These are phyloP conservation scores for Microbotryum violaceum DNA, from an alignment of 1,284 basidiomycete genomes.

Conservation along the genomic window DNA sequence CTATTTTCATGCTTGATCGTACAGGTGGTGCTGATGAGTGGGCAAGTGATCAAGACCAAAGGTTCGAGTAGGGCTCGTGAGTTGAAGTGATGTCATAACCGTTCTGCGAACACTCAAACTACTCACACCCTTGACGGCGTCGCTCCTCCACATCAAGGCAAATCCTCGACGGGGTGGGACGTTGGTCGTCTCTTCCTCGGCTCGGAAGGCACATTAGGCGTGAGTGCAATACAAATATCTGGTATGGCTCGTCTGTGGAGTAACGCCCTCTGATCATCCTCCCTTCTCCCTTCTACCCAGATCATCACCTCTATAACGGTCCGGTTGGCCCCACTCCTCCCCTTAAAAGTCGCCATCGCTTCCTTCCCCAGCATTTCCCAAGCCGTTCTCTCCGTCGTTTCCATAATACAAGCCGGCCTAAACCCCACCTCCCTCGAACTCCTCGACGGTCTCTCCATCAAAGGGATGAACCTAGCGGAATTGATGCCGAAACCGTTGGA, in stretches of 20 bases:
- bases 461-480: conserved; percentile 58
- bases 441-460: conserved; percentile 49
- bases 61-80: conserved; percentile 18
- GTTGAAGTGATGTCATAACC: neutral
- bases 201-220: conserved; percentile 88
- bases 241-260: neutral
- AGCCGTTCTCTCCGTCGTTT: conserved; percentile 62
- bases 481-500: conserved; percentile 54
- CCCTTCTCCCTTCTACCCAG: neutral
- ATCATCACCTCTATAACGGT: conserved; percentile 53
- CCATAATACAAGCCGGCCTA: conserved; percentile 48
- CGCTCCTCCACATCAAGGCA: conserved; percentile 48
- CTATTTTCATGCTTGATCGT: neutral
- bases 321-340: conserved; percentile 67
- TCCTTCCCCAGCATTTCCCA: conserved; percentile 47
- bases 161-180: conserved; percentile 32
- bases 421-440: conserved; percentile 60
- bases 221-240: neutral
- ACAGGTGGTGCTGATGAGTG: conserved; percentile 69
- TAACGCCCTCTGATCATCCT: neutral
- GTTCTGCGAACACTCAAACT: neutral
- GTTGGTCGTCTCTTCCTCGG: conserved; percentile 74
- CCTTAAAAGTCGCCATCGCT: conserved; percentile 54
- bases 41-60: conserved; percentile 86
- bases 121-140: neutral